Evolutionary conservation across 495 filamentous ascomycete genomes (phyloP), one percentile per base, ranked within the genome.

Genomic region (Stereocaulon alpinum): DNA sequence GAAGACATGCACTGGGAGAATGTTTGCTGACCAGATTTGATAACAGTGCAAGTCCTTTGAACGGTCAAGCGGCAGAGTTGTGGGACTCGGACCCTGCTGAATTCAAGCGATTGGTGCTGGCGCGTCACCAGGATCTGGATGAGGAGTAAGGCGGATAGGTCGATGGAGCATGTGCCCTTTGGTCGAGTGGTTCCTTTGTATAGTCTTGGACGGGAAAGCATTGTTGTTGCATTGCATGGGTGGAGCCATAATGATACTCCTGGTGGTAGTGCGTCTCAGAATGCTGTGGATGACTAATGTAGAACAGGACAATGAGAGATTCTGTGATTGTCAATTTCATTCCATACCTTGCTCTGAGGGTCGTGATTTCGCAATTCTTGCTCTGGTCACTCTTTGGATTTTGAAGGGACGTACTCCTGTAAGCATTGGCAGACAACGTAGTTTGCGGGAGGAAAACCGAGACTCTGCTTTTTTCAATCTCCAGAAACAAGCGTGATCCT

Each of bases 61-160:
- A 99, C 68, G 93, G 89, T 62, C 90, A 97, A 72, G 93, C 93
- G 24, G 93, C 93, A 17, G 88, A 95, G 69, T 77, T 97, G 30
- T 97, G 94, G 94, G 93, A 96, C 66, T 88, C 85, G 60, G 80
- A 97, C 71, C 81, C 86, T 42, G 80, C 80, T 47, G 89, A 95
- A 65, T 99, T 89, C 79, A 89, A 95, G 80, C 81, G 81, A 56
- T 74, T 80, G 45, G 84, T 86, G n/a, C 74, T 86, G 15, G 79
- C 79, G 3, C 71, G 84, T 56, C 84, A 87, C 67, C 77, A 77
- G 45, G 82, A 85, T 62, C 66, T 83, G 43, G 78, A 81, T 48
- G 82, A 84, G 34, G 62, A 64, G 54, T 61, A 51, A 51, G 12
- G 20, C 30, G 24, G 3, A 44, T 9, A 14, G 2, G 34, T 43